phyloP scores from a whole-genome alignment of 306 rosid species.

The Cicer bijugum region DNA sequence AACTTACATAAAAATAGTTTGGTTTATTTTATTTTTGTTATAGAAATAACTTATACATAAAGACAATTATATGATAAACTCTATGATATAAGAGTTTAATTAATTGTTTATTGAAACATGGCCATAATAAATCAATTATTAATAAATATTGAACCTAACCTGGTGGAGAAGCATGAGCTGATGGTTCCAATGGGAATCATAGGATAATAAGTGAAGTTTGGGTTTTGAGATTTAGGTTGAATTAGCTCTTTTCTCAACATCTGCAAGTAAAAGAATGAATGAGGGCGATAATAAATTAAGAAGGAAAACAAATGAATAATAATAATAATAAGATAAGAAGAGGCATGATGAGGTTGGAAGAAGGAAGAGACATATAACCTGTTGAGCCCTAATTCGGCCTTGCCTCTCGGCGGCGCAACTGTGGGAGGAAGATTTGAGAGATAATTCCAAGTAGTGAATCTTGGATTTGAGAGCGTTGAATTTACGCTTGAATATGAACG shows the following conservation, averaged over 20 bases:
- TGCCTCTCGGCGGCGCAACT: slow-evolving; percentile 78
- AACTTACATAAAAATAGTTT: too few relatives aligned
- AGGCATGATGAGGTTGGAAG: neutral
- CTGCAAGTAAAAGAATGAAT: slow-evolving; percentile 47
- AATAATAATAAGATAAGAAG: neutral
- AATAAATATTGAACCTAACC: slow-evolving; percentile 66
- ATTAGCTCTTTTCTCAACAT: slow-evolving; percentile 67
- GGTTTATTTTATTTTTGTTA: too few relatives aligned
- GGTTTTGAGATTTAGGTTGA: slow-evolving; percentile 55
- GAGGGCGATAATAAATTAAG: neutral
- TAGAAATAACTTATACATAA: too few relatives aligned
- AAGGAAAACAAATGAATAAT: neutral
- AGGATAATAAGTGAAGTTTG: slow-evolving; percentile 64
- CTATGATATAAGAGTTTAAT: too few relatives aligned
- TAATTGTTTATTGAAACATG: too few relatives aligned
- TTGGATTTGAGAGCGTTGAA: slow-evolving; percentile 61
- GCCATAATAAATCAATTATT: too few relatives aligned
- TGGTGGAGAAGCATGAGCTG: slow-evolving; percentile 83
- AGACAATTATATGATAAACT: too few relatives aligned
- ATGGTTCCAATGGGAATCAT: slow-evolving; percentile 84
- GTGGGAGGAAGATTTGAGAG: slow-evolving; percentile 60
- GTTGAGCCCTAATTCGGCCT: slow-evolving; percentile 95
- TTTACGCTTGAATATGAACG: slow-evolving; percentile 55
- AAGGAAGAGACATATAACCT: slow-evolving; percentile 49
- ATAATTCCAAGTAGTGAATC: slow-evolving; percentile 61